Conservation (phyloP, 2,329 filamentous ascomycete genomes). For the Ceratocystis colombiana region DNA sequence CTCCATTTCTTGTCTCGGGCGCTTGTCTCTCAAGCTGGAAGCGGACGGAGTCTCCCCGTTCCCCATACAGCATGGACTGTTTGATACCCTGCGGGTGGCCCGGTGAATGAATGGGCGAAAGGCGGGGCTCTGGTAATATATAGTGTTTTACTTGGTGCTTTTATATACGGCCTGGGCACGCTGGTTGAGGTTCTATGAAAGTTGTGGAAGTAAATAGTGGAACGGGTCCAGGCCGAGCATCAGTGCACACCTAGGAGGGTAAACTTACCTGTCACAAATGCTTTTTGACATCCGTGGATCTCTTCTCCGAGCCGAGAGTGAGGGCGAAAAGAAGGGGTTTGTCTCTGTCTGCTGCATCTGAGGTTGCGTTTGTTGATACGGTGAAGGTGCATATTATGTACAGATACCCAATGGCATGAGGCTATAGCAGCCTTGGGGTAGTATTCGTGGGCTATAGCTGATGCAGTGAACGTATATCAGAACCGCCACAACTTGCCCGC, state of each 20-base stretch:
- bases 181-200: background rate
- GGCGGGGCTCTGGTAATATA: background rate
- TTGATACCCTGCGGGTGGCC: background rate
- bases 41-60: background rate
- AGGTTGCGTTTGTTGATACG: too few relatives aligned
- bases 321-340: too few relatives aligned
- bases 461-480: background rate
- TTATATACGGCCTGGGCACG: background rate
- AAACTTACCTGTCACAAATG: too few relatives aligned
- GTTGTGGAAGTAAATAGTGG: too few relatives aligned
- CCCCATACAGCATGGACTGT: conserved; percentile 1
- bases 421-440: too few relatives aligned
- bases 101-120: background rate
- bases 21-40: background rate
- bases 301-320: too few relatives aligned
- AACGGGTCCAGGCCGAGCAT: too few relatives aligned
- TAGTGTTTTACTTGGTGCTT: background rate
- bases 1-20: background rate
- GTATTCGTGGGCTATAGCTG: background rate
- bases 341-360: too few relatives aligned
- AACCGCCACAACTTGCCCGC: background rate
- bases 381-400: too few relatives aligned
- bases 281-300: too few relatives aligned
- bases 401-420: too few relatives aligned
- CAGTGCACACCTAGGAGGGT: too few relatives aligned